Percentiles rank a stretch among this genome's conserved stretches.
phyloP scores from a whole-genome alignment of 257 asterid species.

The Solanum ossicruentum region DNA sequence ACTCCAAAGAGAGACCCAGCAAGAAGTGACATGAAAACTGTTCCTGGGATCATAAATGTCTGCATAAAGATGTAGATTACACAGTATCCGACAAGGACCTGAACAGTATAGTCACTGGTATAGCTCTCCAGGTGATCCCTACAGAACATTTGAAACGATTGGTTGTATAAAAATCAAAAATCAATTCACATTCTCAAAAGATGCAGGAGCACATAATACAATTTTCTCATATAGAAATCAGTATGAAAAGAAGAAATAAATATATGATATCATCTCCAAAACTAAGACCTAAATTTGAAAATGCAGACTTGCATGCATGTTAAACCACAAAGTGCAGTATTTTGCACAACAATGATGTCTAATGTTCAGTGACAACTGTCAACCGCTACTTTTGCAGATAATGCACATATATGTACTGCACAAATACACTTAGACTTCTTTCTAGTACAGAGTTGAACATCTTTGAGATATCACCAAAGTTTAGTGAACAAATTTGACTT shows the following conservation, averaged over 20 bases:
- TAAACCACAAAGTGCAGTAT: not conserved
- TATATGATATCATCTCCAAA: not conserved
- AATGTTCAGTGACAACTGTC: not conserved
- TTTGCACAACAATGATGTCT: not conserved
- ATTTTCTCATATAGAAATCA: not conserved
- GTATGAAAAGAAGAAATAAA: not conserved
- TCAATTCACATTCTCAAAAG: not conserved
- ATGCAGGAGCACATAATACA: not conserved
- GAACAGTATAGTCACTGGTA: conserved; percentile 80
- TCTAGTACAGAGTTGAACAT: not conserved
- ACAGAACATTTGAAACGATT: not conserved
- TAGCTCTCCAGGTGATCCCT: conserved; percentile 93
- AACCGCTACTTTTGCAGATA: not conserved
- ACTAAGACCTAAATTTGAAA: not conserved
- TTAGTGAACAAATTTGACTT: not conserved
- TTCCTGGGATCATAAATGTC: conserved; percentile 98
- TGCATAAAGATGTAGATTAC: conserved; percentile 91
- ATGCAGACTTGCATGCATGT: not conserved
- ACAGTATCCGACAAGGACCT: conserved; percentile 86
- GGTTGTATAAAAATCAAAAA: not conserved
- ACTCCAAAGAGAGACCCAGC: conserved; percentile 95
- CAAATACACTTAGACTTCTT: not conserved
- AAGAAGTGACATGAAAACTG: conserved; percentile 87
- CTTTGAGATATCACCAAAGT: not conserved
- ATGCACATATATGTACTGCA: not conserved